Percentiles rank a stretch among this genome's conserved stretches.
phyloP scores from a whole-genome alignment of 352 stramenopile genomes.

The Labyrinthula sp. region DNA sequence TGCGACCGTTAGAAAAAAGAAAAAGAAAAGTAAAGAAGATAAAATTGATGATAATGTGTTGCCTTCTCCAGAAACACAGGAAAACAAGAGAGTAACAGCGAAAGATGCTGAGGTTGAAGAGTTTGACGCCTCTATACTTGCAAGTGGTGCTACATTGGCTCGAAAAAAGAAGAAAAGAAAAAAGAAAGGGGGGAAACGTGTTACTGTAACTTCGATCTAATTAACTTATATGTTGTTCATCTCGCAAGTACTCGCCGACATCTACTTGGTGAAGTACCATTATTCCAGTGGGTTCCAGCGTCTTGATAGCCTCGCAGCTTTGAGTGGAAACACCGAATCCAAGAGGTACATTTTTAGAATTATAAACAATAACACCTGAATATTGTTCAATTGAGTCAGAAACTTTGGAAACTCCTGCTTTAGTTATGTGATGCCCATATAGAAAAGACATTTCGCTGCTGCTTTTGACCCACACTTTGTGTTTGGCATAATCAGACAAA shows the following conservation, averaged over 20 bases:
- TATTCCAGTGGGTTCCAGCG: constrained; percentile 80
- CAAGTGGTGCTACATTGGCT: too few relatives aligned
- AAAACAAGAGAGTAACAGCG: too few relatives aligned
- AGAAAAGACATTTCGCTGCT: constrained; percentile 97
- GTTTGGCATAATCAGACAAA: constrained; percentile 89
- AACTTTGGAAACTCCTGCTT: constrained; percentile 86
- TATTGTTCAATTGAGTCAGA: constrained; percentile 93
- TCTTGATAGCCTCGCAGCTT: constrained; percentile 41
- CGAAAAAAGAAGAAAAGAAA: too few relatives aligned
- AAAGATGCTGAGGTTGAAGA: too few relatives aligned
- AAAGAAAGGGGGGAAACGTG: too few relatives aligned
- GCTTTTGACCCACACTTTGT: constrained; percentile 99
- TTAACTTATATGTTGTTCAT: constrained; percentile 47
- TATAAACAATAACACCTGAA: constrained; percentile 90
- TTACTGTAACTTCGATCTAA: too few relatives aligned
- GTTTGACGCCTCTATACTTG: too few relatives aligned
- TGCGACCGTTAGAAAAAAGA: too few relatives aligned
- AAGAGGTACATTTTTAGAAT: constrained; percentile 89
- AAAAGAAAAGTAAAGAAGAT: too few relatives aligned
- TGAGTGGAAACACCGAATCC: constrained; percentile 91
- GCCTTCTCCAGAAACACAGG: too few relatives aligned
- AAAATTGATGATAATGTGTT: too few relatives aligned
- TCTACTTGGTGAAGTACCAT: constrained; percentile 95
- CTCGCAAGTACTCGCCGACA: constrained; percentile 92
- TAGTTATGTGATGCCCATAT: constrained; percentile 97